A percentile compares a stretch with the other conserved stretches of the same genome.
These are phyloP conservation scores for Kuraishia borneana DNA, from an alignment of 805 yeast species.

Conservation along the genomic window DNA sequence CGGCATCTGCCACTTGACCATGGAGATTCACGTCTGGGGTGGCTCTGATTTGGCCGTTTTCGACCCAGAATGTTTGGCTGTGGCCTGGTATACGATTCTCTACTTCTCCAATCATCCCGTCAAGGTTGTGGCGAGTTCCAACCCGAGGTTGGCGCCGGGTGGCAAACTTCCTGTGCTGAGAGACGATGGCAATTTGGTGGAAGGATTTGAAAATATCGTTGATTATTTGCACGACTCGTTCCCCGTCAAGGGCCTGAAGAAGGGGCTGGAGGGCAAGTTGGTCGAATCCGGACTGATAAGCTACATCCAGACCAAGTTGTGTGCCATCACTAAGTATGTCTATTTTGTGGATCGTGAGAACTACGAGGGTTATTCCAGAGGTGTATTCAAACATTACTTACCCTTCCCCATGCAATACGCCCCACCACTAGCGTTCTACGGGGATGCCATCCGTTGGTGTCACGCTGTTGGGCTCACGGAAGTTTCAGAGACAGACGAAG, in stretches of 20 bases:
- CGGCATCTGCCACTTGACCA: too few relatives aligned
- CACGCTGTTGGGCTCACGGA: slow-evolving; percentile 19
- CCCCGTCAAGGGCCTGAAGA: not conserved
- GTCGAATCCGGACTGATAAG: slow-evolving; percentile 32
- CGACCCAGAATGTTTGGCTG: slow-evolving; percentile 41
- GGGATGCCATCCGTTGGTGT: slow-evolving; percentile 19
- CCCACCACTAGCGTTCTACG: slow-evolving; percentile 40
- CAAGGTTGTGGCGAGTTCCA: slow-evolving; percentile 42
- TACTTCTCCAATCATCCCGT: slow-evolving; percentile 7
- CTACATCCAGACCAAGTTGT: slow-evolving; percentile 28
- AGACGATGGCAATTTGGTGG: slow-evolving; percentile 10
- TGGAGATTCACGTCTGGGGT: slow-evolving; percentile 48
- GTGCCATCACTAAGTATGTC: slow-evolving; percentile 42
- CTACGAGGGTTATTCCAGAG: slow-evolving; percentile 50
- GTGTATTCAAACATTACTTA: slow-evolving; percentile 35
- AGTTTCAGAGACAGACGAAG: slow-evolving; percentile 15
- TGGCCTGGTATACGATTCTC: slow-evolving; percentile 24
- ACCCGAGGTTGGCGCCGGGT: slow-evolving; percentile 39
- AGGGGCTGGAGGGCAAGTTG: slow-evolving; percentile 18
- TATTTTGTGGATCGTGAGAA: slow-evolving; percentile 44
- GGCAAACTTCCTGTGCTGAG: slow-evolving; percentile 39
- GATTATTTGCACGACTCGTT: slow-evolving; percentile 12
- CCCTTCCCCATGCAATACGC: slow-evolving; percentile 72
- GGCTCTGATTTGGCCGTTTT: slow-evolving; percentile 26
- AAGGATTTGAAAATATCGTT: slow-evolving; percentile 32